Evolutionary conservation across 345 rosid genomes (phyloP).

Genomic region (Hibiscus syriacus): DNA sequence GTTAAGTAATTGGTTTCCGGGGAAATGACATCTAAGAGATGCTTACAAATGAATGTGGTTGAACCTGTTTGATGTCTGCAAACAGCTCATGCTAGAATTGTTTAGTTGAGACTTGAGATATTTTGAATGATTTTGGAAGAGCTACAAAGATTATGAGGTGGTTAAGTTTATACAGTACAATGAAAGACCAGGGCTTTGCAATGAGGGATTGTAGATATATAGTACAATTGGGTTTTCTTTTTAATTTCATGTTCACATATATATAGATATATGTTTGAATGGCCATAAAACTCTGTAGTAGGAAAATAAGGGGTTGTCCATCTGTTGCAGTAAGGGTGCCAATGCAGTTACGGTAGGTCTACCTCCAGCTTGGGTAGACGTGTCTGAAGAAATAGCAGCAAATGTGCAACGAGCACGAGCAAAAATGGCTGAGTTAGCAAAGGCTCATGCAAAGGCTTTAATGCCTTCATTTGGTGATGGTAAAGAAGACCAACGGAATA

Average conservation of each 20-base stretch:
- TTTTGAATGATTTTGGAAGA: neutral
- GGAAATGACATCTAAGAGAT: neutral
- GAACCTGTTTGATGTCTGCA: neutral
- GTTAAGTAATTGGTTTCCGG: neutral
- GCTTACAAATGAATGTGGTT: neutral
- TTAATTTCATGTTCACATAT: neutral
- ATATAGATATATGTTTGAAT: neutral
- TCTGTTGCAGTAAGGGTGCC: conserved; percentile 62
- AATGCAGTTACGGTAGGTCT: conserved; percentile 56
- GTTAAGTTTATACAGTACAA: neutral
- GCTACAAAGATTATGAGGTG: no score
- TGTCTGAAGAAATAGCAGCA: conserved; percentile 83
- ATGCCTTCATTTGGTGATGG: conserved; percentile 99
- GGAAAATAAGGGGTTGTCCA: conserved; percentile 8
- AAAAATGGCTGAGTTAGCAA: conserved; percentile 77
- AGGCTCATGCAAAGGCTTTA: conserved; percentile 89
- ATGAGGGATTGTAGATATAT: neutral
- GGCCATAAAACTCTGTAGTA: neutral
- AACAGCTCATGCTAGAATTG: neutral
- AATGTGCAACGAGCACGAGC: conserved; percentile 68
- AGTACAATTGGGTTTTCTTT: neutral
- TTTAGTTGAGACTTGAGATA: neutral
- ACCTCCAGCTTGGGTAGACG: conserved; percentile 97
- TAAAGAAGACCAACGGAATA: conserved; percentile 77
- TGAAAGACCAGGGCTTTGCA: neutral